Percentiles rank a stretch among this genome's conserved stretches.
Evolutionary conservation across 2,329 filamentous ascomycete genomes (phyloP).

Genomic region (Thielaviopsis musarum): DNA sequence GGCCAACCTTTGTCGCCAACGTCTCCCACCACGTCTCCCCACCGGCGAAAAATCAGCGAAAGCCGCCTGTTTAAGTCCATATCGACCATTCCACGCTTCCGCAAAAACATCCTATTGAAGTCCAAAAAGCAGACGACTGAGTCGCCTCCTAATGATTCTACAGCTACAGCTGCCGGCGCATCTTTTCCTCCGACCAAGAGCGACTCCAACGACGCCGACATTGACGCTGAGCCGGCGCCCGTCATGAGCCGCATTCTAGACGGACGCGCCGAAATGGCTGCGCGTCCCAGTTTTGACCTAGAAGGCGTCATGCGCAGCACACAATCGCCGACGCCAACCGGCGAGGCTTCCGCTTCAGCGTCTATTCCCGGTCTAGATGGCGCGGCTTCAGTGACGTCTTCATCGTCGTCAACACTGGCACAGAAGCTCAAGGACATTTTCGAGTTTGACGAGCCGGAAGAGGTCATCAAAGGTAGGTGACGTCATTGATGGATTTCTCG

Average conservation of each 20-base stretch:
- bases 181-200: constrained; percentile 13
- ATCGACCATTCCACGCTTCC: constrained; percentile 36
- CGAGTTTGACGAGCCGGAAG: constrained; percentile 62
- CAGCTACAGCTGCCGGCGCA: not conserved
- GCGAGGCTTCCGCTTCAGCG: not conserved
- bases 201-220: not conserved
- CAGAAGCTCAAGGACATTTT: constrained; percentile 70
- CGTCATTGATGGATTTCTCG: too few species aligned
- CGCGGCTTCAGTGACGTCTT: not conserved
- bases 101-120: constrained; percentile 21
- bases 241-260: constrained; percentile 67
- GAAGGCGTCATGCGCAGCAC: constrained; percentile 23
- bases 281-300: constrained; percentile 40
- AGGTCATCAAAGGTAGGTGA: constrained; percentile 55
- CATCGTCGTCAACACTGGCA: constrained; percentile 41
- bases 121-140: not conserved
- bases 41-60: constrained; percentile 45
- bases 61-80: constrained; percentile 50
- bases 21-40: constrained; percentile 15
- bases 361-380: not conserved
- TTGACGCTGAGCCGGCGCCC: constrained; percentile 32
- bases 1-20: not conserved
- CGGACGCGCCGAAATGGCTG: constrained; percentile 46
- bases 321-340: not conserved
- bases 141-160: constrained; percentile 15